These are phyloP conservation scores for Cladosporium sp. DNA, from an alignment of 2,329 filamentous ascomycete species.

Conservation along the genomic window DNA sequence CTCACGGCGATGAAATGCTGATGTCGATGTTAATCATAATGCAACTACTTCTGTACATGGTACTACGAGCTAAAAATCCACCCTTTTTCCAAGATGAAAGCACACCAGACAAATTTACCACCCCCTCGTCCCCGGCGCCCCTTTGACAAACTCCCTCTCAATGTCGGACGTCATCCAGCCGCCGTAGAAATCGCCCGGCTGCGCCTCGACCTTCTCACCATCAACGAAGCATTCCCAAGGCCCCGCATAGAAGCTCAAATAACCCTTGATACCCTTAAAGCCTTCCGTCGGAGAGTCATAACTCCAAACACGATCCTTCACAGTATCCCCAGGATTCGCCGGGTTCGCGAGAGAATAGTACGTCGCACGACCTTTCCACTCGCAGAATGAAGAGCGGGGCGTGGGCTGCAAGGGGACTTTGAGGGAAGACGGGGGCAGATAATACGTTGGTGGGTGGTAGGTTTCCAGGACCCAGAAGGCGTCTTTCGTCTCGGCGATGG, in stretches of 20 bases:
- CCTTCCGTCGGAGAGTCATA: slow-evolving; percentile 49
- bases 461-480: slow-evolving; percentile 59
- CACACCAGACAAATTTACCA: slow-evolving; percentile 18
- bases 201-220: slow-evolving; percentile 52
- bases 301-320: slow-evolving; percentile 52
- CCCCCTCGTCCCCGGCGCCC: slow-evolving; percentile 36
- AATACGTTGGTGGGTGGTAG: slow-evolving; percentile 59
- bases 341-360: slow-evolving; percentile 49
- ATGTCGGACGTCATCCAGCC: slow-evolving; percentile 59
- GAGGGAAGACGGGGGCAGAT: slow-evolving; percentile 49
- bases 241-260: slow-evolving; percentile 54
- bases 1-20: no score
- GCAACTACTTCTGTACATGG: no score
- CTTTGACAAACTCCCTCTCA: slow-evolving; percentile 45
- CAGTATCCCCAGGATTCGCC: slow-evolving; percentile 30
- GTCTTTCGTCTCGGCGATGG: slow-evolving; percentile 53
- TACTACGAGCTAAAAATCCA: no score
- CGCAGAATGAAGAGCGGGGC: slow-evolving; percentile 46
- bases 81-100: no score
- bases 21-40: no score
- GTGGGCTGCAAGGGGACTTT: slow-evolving; percentile 44
- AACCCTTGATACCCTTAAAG: slow-evolving; percentile 50
- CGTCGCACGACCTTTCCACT: slow-evolving; percentile 56
- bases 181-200: slow-evolving; percentile 59
- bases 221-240: slow-evolving; percentile 59